Evolutionary conservation across 371 early-diverging fungal genomes (phyloP), one percentile per base, ranked within the genome.

Genomic region (Scutellospora calospora): DNA sequence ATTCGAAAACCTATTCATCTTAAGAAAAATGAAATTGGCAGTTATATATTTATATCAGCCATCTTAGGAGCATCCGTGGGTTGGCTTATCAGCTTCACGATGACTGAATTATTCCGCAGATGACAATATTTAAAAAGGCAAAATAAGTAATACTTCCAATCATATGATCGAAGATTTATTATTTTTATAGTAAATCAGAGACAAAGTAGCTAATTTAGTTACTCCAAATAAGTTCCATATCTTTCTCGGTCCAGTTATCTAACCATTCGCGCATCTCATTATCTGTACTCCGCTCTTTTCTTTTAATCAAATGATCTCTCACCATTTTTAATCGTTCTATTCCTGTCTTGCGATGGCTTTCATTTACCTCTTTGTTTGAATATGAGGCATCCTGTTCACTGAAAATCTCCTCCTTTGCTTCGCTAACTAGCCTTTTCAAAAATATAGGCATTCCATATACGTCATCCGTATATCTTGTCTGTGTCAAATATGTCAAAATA

Each of bases 251-350:
- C 57, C n/a, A 57, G 8, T 57, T 20, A 57, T 8, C 11, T 22
- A 57, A 22, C 57, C n/a, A 57, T 6, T 57, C 57, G 11, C 25
- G 5, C 57, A 57, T 25, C 11, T 57, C 57, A 57, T 57, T 11
- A 22, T 25, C n/a, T 57, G 22, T n/a, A 57, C 25, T 27, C 11
- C 9, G 25, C 18, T 71, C 45, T 14, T 31, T 62, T 51, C 5
- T 71, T 29, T 51, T 51, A 29, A 75, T 9, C 20, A 76, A 76
- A 65, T 77, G 78, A 65, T 65, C 52, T 77, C 78, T 60, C n/a
- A 77, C 45, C 78, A 77, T 77, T 33, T 65, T 45, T 51, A 77
- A 77, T 49, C 78, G 65, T 63, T 77, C 33, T 45, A 77, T n/a
- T 0, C 51, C 78, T 27, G 51, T 77, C 11, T n/a, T 60, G 20